A percentile compares a stretch with the other conserved stretches of the same genome.
phyloP scores from a whole-genome alignment of 768 basidiomycete genomes.

The Lactarius hengduanensis region DNA sequence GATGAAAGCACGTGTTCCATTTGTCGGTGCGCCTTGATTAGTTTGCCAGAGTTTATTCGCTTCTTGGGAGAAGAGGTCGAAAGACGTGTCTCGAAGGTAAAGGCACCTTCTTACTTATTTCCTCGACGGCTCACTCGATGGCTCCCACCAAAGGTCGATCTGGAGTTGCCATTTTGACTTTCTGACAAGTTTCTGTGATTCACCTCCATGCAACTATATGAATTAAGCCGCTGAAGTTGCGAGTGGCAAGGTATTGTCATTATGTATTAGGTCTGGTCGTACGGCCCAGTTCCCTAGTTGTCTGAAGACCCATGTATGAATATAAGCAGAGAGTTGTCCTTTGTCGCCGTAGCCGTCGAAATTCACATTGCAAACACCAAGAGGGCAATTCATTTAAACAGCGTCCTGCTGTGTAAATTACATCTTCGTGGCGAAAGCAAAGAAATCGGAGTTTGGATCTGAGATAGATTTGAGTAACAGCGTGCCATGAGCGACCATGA shows the following conservation, averaged over 20 bases:
- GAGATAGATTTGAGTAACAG: no score
- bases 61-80: conserved; percentile 10
- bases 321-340: background rate
- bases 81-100: conserved; percentile 2
- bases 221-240: background rate
- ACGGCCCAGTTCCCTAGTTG: background rate
- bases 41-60: conserved; percentile 10
- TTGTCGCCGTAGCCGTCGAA: no score
- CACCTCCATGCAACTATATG: background rate
- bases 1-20: background rate
- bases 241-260: background rate
- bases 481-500: no score
- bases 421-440: no score
- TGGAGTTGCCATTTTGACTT: conserved; percentile 5
- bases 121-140: background rate
- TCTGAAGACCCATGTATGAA: background rate
- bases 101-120: background rate
- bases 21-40: background rate
- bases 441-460: no score
- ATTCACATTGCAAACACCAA: no score
- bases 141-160: background rate
- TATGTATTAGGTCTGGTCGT: background rate
- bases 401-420: no score
- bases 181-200: no score
- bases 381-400: no score